Evolutionary conservation across 345 rosid genomes (phyloP).

Genomic region (Eucalyptus curtisii): DNA sequence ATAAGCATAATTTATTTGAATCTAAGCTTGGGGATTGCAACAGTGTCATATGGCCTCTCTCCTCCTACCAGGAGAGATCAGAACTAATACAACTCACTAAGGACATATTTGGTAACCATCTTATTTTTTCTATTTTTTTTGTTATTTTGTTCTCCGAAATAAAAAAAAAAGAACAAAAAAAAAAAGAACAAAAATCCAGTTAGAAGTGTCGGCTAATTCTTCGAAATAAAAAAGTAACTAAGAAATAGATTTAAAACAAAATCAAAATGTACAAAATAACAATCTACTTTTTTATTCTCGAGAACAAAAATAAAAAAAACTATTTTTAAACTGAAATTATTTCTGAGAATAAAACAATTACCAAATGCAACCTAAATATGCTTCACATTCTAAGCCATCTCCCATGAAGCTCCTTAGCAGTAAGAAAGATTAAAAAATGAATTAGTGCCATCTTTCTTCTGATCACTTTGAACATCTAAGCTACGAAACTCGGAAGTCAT

Average conservation of each 20-base stretch:
- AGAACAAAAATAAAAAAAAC: fast-evolving
- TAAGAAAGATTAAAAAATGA: background rate
- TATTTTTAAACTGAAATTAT: no score
- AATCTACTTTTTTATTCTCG: no score
- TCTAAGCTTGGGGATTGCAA: background rate
- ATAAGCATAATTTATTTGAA: background rate
- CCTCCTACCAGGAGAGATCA: background rate
- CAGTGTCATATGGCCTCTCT: background rate
- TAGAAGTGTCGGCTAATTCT: fast-evolving
- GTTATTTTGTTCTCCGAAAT: fast-evolving
- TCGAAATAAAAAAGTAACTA: no score
- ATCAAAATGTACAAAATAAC: fast-evolving
- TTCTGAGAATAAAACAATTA: fast-evolving
- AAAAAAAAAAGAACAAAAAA: no score
- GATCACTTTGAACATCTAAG: background rate
- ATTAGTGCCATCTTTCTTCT: background rate
- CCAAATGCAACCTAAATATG: background rate
- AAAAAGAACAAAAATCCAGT: fast-evolving
- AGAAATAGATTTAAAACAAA: no score
- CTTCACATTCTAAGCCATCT: background rate
- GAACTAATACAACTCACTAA: background rate
- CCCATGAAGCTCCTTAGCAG: background rate
- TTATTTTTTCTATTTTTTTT: no score
- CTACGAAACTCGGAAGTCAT: background rate
- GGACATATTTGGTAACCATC: no score